These are phyloP conservation scores for Chlorokybus atmophyticus DNA, from an alignment of 139 green algal species.

Conservation along the genomic window DNA sequence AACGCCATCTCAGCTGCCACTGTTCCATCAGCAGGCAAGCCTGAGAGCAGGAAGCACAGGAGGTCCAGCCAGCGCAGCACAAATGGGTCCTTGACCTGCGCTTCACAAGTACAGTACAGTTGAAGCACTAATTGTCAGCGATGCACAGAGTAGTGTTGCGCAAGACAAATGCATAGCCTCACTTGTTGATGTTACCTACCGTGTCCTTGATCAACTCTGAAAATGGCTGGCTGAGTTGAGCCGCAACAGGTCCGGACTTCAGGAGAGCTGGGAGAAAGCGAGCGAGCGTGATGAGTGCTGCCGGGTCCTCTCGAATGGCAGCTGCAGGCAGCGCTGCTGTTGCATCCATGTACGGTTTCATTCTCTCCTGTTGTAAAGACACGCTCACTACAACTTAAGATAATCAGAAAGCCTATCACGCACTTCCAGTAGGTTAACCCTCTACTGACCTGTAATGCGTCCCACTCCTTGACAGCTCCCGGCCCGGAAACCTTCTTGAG, in stretches of 20 bases:
- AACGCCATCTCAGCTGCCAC: slow-evolving; percentile 74
- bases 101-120: too few relatives aligned
- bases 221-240: background rate
- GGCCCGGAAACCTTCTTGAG: slow-evolving; percentile 7
- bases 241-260: background rate
- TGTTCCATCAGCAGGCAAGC: slow-evolving; percentile 74
- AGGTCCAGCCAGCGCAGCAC: slow-evolving; percentile 87
- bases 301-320: slow-evolving; percentile 53
- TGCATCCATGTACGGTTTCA: slow-evolving; percentile 67
- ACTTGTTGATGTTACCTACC: too few relatives aligned
- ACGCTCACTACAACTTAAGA: too few relatives aligned
- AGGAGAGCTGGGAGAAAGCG: slow-evolving; percentile 61
- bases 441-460: slow-evolving; percentile 1
- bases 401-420: too few relatives aligned
- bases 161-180: too few relatives aligned
- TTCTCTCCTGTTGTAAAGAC: background rate
- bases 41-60: slow-evolving; percentile 87
- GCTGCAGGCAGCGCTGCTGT: slow-evolving; percentile 64
- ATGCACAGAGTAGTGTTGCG: too few relatives aligned
- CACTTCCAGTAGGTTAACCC: too few relatives aligned
- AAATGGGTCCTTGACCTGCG: slow-evolving; percentile 58
- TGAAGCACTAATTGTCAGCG: too few relatives aligned
- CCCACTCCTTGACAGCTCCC: slow-evolving; percentile 11
- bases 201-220: background rate
- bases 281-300: slow-evolving; percentile 47